Conservation (phyloP, 345 rosid genomes). For the Raphanus raphanistrum region DNA sequence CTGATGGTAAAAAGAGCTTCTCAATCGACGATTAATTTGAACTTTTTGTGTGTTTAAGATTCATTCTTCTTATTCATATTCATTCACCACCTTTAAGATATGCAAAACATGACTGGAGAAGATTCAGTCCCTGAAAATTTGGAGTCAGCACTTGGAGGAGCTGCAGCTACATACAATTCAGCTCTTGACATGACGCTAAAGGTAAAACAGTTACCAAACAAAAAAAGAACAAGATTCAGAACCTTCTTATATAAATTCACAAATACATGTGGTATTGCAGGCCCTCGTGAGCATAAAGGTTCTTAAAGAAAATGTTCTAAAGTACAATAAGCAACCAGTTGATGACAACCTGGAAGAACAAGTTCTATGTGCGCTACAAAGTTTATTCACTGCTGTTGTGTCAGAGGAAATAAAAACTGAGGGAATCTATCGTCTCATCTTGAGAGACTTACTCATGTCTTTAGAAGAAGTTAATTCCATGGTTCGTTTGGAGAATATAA, state of each 20-base stretch:
- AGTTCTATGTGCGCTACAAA: slow-evolving; percentile 7
- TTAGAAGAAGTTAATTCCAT: not conserved
- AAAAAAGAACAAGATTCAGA: not conserved
- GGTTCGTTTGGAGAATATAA: slow-evolving; percentile 14
- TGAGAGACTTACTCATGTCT: slow-evolving; percentile 9
- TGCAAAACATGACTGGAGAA: not conserved
- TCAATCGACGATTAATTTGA: not conserved
- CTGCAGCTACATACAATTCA: not conserved
- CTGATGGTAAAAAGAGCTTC: not conserved
- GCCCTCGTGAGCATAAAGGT: slow-evolving; percentile 15
- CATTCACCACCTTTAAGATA: not conserved
- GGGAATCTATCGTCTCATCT: slow-evolving; percentile 11
- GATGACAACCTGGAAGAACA: not conserved
- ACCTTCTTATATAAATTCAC: not conserved
- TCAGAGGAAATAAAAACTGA: slow-evolving; percentile 4
- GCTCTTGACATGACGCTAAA: not conserved
- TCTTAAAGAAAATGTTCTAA: slow-evolving; percentile 3
- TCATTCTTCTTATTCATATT: not conserved
- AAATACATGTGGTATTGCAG: not conserved
- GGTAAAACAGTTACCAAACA: not conserved
- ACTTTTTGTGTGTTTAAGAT: not conserved
- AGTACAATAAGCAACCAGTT: not conserved
- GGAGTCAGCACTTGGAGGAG: not conserved
- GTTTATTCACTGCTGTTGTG: not conserved
- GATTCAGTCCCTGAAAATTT: not conserved